Base-by-base conservation (phyloP, 768 basidiomycete genomes). In the Amanita subjunquillea region DNA sequence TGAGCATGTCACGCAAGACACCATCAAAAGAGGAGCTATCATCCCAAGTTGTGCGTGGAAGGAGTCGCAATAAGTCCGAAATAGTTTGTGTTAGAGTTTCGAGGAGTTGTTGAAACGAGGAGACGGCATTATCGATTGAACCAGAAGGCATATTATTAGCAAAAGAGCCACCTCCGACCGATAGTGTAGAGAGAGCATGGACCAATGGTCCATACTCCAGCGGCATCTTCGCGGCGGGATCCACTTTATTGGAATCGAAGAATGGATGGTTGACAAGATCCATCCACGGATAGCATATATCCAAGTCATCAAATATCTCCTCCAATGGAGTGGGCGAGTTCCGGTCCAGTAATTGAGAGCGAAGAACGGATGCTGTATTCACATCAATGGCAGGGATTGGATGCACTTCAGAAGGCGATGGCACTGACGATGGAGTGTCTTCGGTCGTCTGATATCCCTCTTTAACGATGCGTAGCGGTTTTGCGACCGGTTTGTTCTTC, bases 21-120 rank as follows among this genome's bases (percentile, higher is more conserved):
- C 87, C 85, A 58, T 91, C 87, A 58, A 91, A 91, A 8, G 88
- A 91, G 0, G 90, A 90, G 56, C 85, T 89, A 60, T 91, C 89
- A 54, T 90, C 87, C 90, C 88, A 91, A 1, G 89, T 91, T 8
- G 87, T 89, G 12, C 88, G 84, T 15, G 90, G 91, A 54, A 93
- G 81, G 30, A 92, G 77, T 6, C 87, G 84, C 38, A 93, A 71
- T 27, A 93, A 68, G 57, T 91, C 90, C 3, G 90, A 91, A 58
- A 93, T 91, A 0, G 89, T 91, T 60, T 92, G 89, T 0, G 90
- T 93, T 41, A 93, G 70, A 0, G 88, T 92, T 70, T 91, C 90
- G 40, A 93, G 71, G 0, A 93, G 71, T 60, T 91, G 88, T 59
- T 93, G 89, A 71, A 92, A 92, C 12, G 89, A 90, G 3, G 87